Base-by-base conservation (phyloP, 441 rosid species). In the Euphorbia corollata region DNA sequence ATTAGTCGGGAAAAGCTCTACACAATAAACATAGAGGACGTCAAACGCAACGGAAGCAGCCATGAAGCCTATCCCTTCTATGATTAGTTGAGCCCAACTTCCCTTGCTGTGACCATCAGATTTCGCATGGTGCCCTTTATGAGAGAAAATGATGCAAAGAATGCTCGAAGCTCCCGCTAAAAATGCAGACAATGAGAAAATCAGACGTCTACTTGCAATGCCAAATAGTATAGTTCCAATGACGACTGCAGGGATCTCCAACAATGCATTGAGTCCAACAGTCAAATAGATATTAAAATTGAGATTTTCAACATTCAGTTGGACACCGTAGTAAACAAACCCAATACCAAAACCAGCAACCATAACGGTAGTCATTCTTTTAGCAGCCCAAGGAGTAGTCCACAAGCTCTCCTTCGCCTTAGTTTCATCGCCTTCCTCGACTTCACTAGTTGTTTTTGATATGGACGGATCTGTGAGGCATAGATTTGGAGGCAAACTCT, bases 291-390 rank as follows among this genome's bases (percentile, higher is more conserved):
- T 82, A 63, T 86, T 78, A 69, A 85, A 86, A 24, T 80, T 74
- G 30, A 86, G 86, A 62, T 90, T 90, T 69, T 80, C 87, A 0
- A 79, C 86, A 24, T 86, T 85, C 23, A 90, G 72, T 59, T 86
- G 94, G 5, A 90, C 76, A 0, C 96, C 91, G 19, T 83, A 90
- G 19, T 86, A 90, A 34, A 86, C 91, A 53, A n/a, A n/a, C n/a
- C n/a, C n/a, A n/a, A n/a, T n/a, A n/a, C 96, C 93, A 67, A 89
- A 83, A 19, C 90, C 89, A 53, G 85, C 74, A 16, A 75, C 1
- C 93, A 90, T 90, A n/a, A 87, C 76, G 32, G 61, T 59, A 0
- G 74, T 18, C 72, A 87, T 73, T 32, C 90, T 80, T 64, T 78
- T 38, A 38, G 41, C 85, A 2, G 93, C 90, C 90, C 93, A 89